Percentiles rank a stretch among this genome's conserved stretches.
These are phyloP conservation scores for Cenchrus americanus DNA, from an alignment of 176 grass and related monocot species.

Conservation along the genomic window DNA sequence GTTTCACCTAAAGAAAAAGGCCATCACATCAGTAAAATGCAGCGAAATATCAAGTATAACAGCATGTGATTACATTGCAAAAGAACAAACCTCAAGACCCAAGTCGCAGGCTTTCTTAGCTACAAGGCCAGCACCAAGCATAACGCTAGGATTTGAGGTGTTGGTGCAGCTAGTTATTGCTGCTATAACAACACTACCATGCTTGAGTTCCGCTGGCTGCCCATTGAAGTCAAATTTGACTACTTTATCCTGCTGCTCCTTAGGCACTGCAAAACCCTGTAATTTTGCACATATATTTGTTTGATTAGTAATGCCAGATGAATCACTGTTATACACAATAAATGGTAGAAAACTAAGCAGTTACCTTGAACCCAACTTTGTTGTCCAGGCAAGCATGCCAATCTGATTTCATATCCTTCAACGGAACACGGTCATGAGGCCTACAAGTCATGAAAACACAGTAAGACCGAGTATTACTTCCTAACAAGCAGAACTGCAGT, in stretches of 20 bases:
- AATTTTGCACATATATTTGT: neutral
- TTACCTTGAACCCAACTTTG: constrained; percentile 87
- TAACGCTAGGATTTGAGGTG: constrained; percentile 93
- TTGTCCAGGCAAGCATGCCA: constrained; percentile 83
- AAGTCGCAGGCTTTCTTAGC: constrained; percentile 88
- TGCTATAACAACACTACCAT: constrained; percentile 92
- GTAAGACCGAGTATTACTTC: neutral
- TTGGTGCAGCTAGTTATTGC: constrained; percentile 98
- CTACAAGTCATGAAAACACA: constrained; percentile 46
- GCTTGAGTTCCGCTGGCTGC: constrained; percentile 76
- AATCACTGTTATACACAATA: constrained; percentile 1
- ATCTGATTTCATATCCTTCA: constrained; percentile 97
- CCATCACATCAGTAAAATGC: neutral
- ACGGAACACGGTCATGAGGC: constrained; percentile 87
- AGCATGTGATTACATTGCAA: neutral
- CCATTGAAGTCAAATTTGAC: constrained; percentile 87
- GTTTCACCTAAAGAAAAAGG: constrained; percentile 75
- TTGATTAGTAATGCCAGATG: constrained; percentile 6
- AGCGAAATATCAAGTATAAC: constrained; percentile 4
- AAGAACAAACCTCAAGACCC: constrained; percentile 70
- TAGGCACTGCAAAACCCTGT: constrained; percentile 83
- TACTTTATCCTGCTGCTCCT: constrained; percentile 75
- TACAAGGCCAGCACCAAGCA: constrained; percentile 95
- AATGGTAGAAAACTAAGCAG: constrained; percentile 1
- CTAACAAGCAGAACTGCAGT: neutral